Base-by-base conservation (phyloP, 768 basidiomycete species). In the Termitomyces sp. region DNA sequence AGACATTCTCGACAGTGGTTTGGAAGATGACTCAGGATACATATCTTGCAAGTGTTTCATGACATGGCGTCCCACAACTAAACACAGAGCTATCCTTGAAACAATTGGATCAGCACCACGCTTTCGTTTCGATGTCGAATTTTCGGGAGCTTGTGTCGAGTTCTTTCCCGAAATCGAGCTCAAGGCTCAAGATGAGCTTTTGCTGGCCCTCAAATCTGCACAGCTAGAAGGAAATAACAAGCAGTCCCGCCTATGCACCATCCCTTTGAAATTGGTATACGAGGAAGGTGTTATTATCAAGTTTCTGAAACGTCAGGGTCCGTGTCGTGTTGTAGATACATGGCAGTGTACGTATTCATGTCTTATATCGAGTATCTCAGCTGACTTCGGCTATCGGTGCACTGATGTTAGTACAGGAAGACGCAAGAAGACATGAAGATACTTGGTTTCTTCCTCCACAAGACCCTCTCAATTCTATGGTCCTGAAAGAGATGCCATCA, bases 141-240 rank as follows among this genome's bases (percentile, higher is more conserved):
- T 84, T 20, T 66, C 72, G 4, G 75, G 77, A 49, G 57, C 56
- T 29, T 74, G 70, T 47, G 60, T 70, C 31, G 60, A 72, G 1
- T 70, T 73, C 62, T 72, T 80, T 48, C 56, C 68, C 9, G 65
- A 71, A 29, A 69, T 87, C 9, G 56, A 72, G 38, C 74, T 85
- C 60, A 70, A 74, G 42, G 70, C 79, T 6, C 70, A 72, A 3
- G 80, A 84, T 59, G 71, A 71, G 45, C 65, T 87, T 31, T 69
- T 69, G n/a, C 56, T 87, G n/a, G 75, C 80, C 17, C 74, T 86
- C 20, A 79, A 75, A 60, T 83, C 83, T 2, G 73, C 73, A 31
- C 62, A 60, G 32, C 60, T 84, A 25, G 72, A 72, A 42, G 71
- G 50, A 70, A 54, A 61, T 25, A 42, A 58, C 31, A 67, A 67